Conservation (phyloP, 2,329 filamentous ascomycete species). For the Amylocarpus encephaloides region DNA sequence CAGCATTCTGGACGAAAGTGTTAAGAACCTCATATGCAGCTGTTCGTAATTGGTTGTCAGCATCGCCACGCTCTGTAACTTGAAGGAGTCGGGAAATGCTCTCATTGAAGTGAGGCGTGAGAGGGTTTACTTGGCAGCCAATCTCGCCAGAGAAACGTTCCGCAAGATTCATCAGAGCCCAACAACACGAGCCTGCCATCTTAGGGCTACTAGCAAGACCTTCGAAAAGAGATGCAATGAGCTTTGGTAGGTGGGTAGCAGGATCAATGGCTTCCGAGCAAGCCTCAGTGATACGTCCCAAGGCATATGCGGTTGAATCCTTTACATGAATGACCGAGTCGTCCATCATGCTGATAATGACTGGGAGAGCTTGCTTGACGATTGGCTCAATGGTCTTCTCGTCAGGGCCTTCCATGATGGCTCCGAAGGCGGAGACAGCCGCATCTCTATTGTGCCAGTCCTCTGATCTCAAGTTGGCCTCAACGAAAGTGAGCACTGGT, state of each 20-base stretch:
- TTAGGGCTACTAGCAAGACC: constrained; percentile 86
- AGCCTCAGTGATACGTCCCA: constrained; percentile 92
- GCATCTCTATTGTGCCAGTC: constrained; percentile 96
- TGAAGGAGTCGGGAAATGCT: constrained; percentile 80
- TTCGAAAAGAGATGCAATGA: constrained; percentile 84
- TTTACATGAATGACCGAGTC: constrained; percentile 84
- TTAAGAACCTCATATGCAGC: constrained; percentile 97
- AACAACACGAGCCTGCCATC: constrained; percentile 98
- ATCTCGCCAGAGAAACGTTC: constrained; percentile 89
- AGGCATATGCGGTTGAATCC: constrained; percentile 91
- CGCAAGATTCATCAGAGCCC: constrained; percentile 97
- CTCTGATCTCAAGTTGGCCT: constrained; percentile 79
- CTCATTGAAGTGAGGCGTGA: constrained; percentile 89
- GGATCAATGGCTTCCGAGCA: constrained; percentile 90
- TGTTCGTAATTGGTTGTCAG: constrained; percentile 83
- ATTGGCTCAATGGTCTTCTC: constrained; percentile 87
- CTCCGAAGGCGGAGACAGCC: constrained; percentile 92
- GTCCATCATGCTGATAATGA: constrained; percentile 86
- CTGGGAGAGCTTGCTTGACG: constrained; percentile 88
- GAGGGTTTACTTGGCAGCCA: constrained; percentile 68
- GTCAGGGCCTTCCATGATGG: constrained; percentile 97
- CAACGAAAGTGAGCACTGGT: constrained; percentile 84
- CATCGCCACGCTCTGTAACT: constrained; percentile 75
- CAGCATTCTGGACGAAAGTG: constrained; percentile 86
- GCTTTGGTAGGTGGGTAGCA: constrained; percentile 68